Conservation (phyloP, 2,329 filamentous ascomycete genomes). For the Penicillium aurantiogriseum region DNA sequence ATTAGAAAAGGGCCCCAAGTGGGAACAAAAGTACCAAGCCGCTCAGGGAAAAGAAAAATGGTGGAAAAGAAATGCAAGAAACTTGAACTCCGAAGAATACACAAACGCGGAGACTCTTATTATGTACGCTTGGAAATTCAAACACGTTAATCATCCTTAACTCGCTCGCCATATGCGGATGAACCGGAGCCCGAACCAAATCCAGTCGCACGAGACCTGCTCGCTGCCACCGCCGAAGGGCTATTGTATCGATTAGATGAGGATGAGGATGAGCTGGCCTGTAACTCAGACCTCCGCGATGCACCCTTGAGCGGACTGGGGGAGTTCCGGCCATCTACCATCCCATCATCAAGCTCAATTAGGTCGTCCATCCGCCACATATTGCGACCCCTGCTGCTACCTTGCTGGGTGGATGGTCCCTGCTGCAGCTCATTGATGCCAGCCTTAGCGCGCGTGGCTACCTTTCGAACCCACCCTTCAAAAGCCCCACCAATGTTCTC, state of each 20-base stretch:
- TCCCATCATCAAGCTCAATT: conserved; percentile 44
- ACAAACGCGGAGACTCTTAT: conserved; percentile 19
- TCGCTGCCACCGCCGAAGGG: conserved; percentile 30
- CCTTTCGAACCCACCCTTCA: conserved; percentile 85
- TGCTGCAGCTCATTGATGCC: conserved; percentile 43
- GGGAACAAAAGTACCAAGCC: conserved; percentile 17
- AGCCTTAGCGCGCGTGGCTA: conserved; percentile 55
- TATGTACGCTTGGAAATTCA: conserved; percentile 23
- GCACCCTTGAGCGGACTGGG: conserved; percentile 18
- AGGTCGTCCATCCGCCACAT: conserved; percentile 41
- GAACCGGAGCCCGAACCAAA: conserved; percentile 13
- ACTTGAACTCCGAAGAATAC: conserved; percentile 8
- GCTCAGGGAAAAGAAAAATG: conserved; percentile 10
- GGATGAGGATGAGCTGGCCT: conserved; percentile 24
- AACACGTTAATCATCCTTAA: conserved; percentile 32
- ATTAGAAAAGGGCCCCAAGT: background rate
- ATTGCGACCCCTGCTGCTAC: conserved; percentile 23
- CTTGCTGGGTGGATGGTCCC: conserved; percentile 22
- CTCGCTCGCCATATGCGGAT: conserved; percentile 20
- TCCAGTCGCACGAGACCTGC: conserved; percentile 35
- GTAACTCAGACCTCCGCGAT: conserved; percentile 18
- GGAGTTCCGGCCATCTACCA: conserved; percentile 30
- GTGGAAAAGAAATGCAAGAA: conserved; percentile 11
- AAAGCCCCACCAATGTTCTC: conserved; percentile 84
- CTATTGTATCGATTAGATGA: conserved; percentile 25